Evolutionary conservation across 176 grass and related monocot species (phyloP).

Genomic region (Saccharum officinarum): DNA sequence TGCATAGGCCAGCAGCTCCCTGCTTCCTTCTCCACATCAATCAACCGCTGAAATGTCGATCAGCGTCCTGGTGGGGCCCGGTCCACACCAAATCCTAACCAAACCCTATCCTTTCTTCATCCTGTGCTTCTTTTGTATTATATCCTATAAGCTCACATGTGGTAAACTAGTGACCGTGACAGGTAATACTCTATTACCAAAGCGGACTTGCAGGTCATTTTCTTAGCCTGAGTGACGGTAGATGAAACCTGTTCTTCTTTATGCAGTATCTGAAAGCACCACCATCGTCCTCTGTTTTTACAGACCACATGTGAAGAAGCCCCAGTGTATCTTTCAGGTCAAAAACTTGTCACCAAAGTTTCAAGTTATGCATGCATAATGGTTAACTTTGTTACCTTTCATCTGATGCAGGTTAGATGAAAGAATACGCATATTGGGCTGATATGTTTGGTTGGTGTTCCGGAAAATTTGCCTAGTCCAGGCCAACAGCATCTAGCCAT

Average conservation of each 20-base stretch:
- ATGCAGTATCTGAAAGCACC: neutral
- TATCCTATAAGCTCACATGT: conserved; percentile 45
- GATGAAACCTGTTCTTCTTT: conserved; percentile 9
- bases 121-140: conserved; percentile 25
- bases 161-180: conserved; percentile 23
- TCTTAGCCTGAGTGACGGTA: conserved; percentile 15
- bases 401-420: neutral
- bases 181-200: conserved; percentile 14
- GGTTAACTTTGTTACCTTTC: neutral
- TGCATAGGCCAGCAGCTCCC: neutral
- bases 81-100: conserved; percentile 35
- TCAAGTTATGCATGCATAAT: neutral
- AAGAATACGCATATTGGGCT: neutral
- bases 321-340: too few species aligned
- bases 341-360: neutral
- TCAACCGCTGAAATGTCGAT: conserved; percentile 29
- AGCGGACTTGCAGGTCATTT: conserved; percentile 7
- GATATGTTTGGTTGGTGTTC: neutral
- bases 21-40: conserved; percentile 28
- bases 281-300: neutral
- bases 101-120: conserved; percentile 37
- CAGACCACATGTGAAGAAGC: neutral
- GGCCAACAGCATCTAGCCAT: neutral
- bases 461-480: neutral
- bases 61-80: conserved; percentile 15